These are phyloP conservation scores for Spiraea crenata DNA, from an alignment of 331 rosid genomes.

Conservation along the genomic window DNA sequence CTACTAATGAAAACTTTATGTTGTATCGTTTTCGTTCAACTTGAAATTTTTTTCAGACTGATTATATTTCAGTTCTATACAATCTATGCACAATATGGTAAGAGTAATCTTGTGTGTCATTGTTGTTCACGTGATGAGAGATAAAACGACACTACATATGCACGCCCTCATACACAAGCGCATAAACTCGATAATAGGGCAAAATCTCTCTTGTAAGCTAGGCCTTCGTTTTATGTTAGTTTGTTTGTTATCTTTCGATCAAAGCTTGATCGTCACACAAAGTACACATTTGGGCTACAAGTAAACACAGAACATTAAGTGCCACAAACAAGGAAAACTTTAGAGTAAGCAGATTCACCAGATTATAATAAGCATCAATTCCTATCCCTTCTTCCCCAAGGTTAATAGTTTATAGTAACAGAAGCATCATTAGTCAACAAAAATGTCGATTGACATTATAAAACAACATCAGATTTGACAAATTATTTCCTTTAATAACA, in stretches of 20 bases:
- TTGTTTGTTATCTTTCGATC: background rate
- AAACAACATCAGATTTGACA: slow-evolving; percentile 7
- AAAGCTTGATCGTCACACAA: background rate
- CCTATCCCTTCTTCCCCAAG: background rate
- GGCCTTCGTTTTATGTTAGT: no score
- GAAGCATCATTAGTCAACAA: background rate
- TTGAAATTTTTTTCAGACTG: no score
- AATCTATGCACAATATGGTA: no score
- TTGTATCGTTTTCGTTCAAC: no score
- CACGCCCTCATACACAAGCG: no score
- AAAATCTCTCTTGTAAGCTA: no score
- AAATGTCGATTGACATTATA: background rate
- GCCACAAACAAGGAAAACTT: background rate
- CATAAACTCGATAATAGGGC: no score
- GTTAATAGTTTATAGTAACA: background rate
- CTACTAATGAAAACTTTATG: no score
- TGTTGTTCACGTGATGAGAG: no score
- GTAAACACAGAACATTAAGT: background rate
- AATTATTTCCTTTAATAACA: background rate
- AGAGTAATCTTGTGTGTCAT: no score
- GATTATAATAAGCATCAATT: background rate
- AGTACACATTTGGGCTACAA: background rate
- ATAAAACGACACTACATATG: no score
- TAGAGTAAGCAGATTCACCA: background rate
- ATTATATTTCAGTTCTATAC: no score